Evolutionary conservation across 192 early-diverging fungal genomes (phyloP).

Genomic region (Chytriomyces confervae): DNA sequence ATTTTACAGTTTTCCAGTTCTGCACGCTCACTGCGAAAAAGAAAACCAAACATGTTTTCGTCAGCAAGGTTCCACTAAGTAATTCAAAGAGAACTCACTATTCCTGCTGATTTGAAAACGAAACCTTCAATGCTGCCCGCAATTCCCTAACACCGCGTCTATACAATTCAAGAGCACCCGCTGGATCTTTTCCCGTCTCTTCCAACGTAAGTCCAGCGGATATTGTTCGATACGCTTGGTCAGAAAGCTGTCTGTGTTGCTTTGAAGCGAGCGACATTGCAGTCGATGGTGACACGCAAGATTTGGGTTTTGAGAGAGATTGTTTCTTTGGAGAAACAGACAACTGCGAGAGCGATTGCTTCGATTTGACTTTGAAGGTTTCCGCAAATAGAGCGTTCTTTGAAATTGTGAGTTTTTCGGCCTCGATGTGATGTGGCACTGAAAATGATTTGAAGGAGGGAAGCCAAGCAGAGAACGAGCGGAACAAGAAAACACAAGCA

Average conservation of each 20-base stretch:
- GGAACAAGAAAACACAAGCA: no score
- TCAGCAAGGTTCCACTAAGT: background rate
- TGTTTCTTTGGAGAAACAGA: no score
- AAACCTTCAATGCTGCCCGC: constrained; percentile 41
- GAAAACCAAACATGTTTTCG: constrained; percentile 8
- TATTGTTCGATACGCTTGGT: constrained; percentile 47
- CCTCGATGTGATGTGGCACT: no score
- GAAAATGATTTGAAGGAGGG: no score
- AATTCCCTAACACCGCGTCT: constrained; percentile 45
- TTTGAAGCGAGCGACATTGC: background rate
- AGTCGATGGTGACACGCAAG: background rate
- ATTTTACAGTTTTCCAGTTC: constrained; percentile 53
- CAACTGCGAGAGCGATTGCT: no score
- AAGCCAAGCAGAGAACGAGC: no score
- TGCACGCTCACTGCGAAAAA: constrained; percentile 27
- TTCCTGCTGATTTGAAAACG: constrained; percentile 36
- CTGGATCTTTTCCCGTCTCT: constrained; percentile 34
- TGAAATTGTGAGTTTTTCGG: no score
- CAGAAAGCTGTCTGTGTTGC: constrained; percentile 44
- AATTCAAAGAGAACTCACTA: constrained; percentile 23
- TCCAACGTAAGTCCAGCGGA: constrained; percentile 51
- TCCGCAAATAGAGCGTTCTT: no score
- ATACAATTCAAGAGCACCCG: constrained; percentile 48
- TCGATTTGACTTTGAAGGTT: no score
- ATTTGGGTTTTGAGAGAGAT: no score